Base-by-base conservation (phyloP, 257 asterid species). In the Solanum pimpinellifolium region DNA sequence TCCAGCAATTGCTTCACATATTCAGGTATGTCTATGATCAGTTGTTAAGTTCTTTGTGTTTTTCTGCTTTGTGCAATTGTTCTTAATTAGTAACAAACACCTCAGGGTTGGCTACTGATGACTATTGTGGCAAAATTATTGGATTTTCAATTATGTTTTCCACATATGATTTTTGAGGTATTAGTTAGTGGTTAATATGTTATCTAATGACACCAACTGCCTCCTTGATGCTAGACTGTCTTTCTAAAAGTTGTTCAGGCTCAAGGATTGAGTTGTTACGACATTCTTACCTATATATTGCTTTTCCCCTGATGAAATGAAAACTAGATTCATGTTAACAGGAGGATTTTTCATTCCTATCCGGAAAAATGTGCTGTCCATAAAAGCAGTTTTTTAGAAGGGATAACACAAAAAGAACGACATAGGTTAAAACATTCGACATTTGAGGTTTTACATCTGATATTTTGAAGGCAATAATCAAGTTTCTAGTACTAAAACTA, bases 1-100 rank as follows among this genome's bases (percentile, higher is more conserved):
- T 93, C 86, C 99, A 96, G 88, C 99, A 96, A 69, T 91, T 96
- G 90, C 97, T 96, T 75, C 98, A 95, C 89, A 95, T 96, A 70
- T 96, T 96, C 88, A 93, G 97, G 98, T 95, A 83, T 35, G 68
- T 29, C 85, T 47, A 47, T 9, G 23, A 41, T n/a, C 83, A 15
- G n/a, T 47, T 37, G 21, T 20, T 4, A 47, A 27, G 42, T 46
- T 69, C 42, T 68, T n/a, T 47, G 46, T n/a, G 35, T 41, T 29
- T 76, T 80, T 12, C 49, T 87, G 85, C 44, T 80, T 44, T 1
- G 69, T 5, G 20, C 11, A 47, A 80, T 11, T 80, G 84, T 11
- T 29, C 84, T 8, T 6, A 47, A 6, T 80, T 27, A 4, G 84
- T 80, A 16, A 42, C 66, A 80, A 47, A 80, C 29, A 49, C 69